These are phyloP conservation scores for Cadophora malorum DNA, from an alignment of 2,329 filamentous ascomycete genomes.

Conservation along the genomic window DNA sequence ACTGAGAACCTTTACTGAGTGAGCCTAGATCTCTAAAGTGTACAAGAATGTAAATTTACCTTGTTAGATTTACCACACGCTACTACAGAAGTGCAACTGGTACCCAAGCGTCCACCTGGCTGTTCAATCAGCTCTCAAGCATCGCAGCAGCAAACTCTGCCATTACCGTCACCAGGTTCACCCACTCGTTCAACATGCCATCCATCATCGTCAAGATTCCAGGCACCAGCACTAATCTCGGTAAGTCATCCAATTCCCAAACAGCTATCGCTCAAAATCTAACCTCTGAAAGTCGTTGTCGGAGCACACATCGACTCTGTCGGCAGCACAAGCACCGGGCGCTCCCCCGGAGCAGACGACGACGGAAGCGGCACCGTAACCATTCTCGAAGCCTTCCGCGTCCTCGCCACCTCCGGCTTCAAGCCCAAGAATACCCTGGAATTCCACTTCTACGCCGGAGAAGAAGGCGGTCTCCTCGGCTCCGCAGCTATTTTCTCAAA, in stretches of 20 bases:
- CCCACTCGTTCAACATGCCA: slow-evolving; percentile 25
- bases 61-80: slow-evolving; percentile 22
- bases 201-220: slow-evolving; percentile 29
- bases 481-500: slow-evolving; percentile 84
- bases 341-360: slow-evolving; percentile 87
- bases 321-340: slow-evolving; percentile 1
- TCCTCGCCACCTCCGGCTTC: slow-evolving; percentile 72
- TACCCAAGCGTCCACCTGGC: slow-evolving; percentile 20
- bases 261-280: slow-evolving; percentile 49
- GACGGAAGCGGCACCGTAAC: slow-evolving; percentile 94
- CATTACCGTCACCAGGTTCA: slow-evolving; percentile 23
- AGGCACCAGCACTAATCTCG: slow-evolving; percentile 23
- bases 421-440: slow-evolving; percentile 86
- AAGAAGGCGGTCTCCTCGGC: slow-evolving; percentile 84
- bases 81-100: slow-evolving; percentile 27
- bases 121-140: slow-evolving; percentile 18
- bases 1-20: slow-evolving; percentile 26
- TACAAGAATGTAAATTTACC: background rate
- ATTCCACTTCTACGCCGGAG: slow-evolving; percentile 93
- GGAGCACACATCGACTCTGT: slow-evolving; percentile 22
- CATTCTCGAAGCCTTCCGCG: slow-evolving; percentile 86
- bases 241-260: slow-evolving; percentile 8
- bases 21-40: background rate
- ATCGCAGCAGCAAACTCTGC: slow-evolving; percentile 22
- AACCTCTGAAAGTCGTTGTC: slow-evolving; percentile 14